Evolutionary conservation across 805 yeast genomes (phyloP), one percentile per base, ranked within the genome.

Genomic region (Suhomyces vadensis): DNA sequence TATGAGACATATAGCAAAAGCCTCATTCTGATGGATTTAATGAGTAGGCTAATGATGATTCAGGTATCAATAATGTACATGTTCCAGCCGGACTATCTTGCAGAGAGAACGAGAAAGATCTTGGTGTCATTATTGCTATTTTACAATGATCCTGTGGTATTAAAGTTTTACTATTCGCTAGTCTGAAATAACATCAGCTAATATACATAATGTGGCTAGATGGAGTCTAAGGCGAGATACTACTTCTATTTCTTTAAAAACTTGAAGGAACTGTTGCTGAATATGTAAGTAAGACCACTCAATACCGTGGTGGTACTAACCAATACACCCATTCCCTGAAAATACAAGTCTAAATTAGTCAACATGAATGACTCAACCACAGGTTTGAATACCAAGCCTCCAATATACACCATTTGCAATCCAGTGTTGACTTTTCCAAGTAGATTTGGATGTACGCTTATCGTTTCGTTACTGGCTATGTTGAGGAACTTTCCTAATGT

Each of bases 341-440:
- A 60, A n/a, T 49, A 44, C 7, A 51, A 37, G 8, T 38, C 41
- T 45, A 51, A 47, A 21, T 48, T 53, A 1, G 46, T 43, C 16
- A 53, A 36, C n/a, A 55, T 37, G 27, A 57, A 37, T 21, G 49
- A 35, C 35, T 66, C 71, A 22, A 68, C 44, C 13, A 58, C 66
- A 0, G 72, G 73, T 41, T 54, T 54, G 26, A 67, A 50, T 10
- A 72, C 73, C 48, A 70, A 58, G 22, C 70, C 67, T 6, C 75
- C 96, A 35, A 94, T 77, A 55, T 91, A 91, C 2, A 87, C 60
- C 97, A 94, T 92, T 62, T 94, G 99, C 48, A 94, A 75, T 1
- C 83, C 88, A 0, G 99, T 94, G 67, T 94, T 94, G 63, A 82
- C 76, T 61, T 92, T 92, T 9, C 96, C 89, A 19, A 95, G 80